Evolutionary conservation across 805 yeast genomes (phyloP), one percentile per base, ranked within the genome.

Genomic region (Pichia scutulata): DNA sequence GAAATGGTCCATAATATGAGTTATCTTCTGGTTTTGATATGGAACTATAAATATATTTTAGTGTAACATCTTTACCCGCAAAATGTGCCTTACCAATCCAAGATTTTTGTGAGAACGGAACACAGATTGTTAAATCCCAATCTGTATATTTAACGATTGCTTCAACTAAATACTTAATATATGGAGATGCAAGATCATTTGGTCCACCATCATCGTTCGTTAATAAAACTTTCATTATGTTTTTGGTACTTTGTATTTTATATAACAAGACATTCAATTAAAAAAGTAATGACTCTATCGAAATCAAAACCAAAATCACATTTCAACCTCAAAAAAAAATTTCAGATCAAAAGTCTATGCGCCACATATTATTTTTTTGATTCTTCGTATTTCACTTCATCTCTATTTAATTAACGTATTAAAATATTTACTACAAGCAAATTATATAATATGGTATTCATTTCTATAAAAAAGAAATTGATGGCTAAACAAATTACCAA

Each of bases 21-120:
- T 75, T 80, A 51, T 74, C 82, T 68, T 56, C 72, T 51, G 73
- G 70, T 14, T 54, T 48, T 19, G 67, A 62, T 16, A 72, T 65
- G 0, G 78, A 73, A 19, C 86, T 76, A 59, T 86, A 86, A n/a
- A 84, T 72, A 61, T 80, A 86, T 2, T 78, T 71, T 1, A 85
- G 78, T 2, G 78, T 69, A 40, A 85, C 70, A 25, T 79, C 76
- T 55, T 77, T 75, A 7, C 89, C 92, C 0, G 95, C 95, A 60
- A 93, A 81, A 70, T 90, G 97, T 7, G 99, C 98, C 66, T 93
- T 93, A 37, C 97, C 97, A 51, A 89, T 92, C 99, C 99, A 93
- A 14, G 97, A 90, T 58, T 93, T 73, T 59, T 79, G 83, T 51
- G 88, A 95, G 48, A 81, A 77, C 13, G 99, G 99, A 3, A 93